phyloP scores from a whole-genome alignment of 108 stramenopile species.

The Seminavis robusta region DNA sequence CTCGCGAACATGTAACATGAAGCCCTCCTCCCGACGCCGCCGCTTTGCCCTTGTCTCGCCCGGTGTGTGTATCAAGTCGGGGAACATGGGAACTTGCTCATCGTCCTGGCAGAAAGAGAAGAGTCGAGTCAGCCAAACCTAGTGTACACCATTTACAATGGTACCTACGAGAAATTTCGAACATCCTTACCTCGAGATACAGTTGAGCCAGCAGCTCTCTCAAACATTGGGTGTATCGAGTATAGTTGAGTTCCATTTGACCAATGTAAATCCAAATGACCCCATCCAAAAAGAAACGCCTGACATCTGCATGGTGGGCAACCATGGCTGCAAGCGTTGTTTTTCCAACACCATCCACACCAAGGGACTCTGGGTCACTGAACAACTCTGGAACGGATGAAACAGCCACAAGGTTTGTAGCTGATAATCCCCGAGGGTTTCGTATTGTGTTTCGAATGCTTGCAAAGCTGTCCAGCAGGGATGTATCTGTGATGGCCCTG shows the following conservation, averaged over 20 bases:
- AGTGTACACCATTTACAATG: conserved; percentile 15
- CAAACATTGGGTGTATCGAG: conserved; percentile 46
- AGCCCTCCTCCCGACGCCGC: conserved; percentile 52
- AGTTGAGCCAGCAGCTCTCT: conserved; percentile 41
- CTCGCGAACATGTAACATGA: conserved; percentile 67
- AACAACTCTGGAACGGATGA: conserved; percentile 39
- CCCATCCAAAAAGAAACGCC: conserved; percentile 54
- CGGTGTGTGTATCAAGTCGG: conserved; percentile 53
- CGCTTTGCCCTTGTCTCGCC: conserved; percentile 47
- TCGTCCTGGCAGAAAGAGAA: conserved; percentile 14
- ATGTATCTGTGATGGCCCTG: conserved; percentile 33
- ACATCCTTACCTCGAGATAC: too few relatives aligned
- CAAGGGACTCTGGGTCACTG: conserved; percentile 17
- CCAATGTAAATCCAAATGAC: conserved; percentile 67
- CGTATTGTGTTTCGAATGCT: conserved; percentile 35
- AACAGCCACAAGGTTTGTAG: conserved; percentile 44
- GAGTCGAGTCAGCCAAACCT: conserved; percentile 8
- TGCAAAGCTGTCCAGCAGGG: conserved; percentile 31
- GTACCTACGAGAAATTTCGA: conserved; percentile 5
- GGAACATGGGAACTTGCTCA: conserved; percentile 42
- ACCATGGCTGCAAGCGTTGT: conserved; percentile 74
- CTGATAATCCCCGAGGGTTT: conserved; percentile 35
- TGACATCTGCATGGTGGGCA: conserved; percentile 53
- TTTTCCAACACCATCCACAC: conserved; percentile 66
- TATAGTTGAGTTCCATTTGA: conserved; percentile 42